Conservation (phyloP, 176 grass and related monocot genomes). For the Cenchrus purpureus region DNA sequence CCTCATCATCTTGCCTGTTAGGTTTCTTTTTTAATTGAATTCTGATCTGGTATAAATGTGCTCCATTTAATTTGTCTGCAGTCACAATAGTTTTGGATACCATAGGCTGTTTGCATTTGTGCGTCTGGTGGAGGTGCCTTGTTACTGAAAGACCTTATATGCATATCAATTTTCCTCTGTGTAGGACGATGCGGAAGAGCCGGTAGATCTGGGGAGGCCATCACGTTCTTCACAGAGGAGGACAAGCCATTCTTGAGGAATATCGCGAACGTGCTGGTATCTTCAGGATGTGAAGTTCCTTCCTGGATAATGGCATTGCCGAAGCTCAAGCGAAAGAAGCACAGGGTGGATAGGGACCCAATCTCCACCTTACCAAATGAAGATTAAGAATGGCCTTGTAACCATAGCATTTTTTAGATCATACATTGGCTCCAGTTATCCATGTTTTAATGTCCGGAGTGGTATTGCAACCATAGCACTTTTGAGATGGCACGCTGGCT, state of each 20-base stretch:
- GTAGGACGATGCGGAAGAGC: conserved; percentile 87
- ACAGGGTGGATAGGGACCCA: conserved; percentile 68
- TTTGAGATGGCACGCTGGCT: conserved; percentile 40
- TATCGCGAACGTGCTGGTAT: conserved; percentile 81
- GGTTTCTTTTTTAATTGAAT: background rate
- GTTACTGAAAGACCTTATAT: background rate
- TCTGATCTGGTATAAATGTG: background rate
- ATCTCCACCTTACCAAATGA: conserved; percentile 62
- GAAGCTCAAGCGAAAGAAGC: conserved; percentile 87
- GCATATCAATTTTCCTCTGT: background rate
- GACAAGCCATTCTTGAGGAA: conserved; percentile 92
- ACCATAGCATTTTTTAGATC: conserved; percentile 21
- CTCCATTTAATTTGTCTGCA: background rate
- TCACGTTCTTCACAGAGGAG: conserved; percentile 93
- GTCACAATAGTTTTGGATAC: background rate
- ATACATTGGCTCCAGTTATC: conserved; percentile 38
- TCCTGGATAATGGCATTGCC: conserved; percentile 84
- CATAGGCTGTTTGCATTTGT: background rate
- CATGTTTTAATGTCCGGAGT: conserved; percentile 28
- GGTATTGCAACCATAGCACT: conserved; percentile 3
- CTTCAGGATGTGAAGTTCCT: conserved; percentile 87
- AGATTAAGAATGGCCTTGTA: conserved; percentile 30
- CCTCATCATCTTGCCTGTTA: background rate
- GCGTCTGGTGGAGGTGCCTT: background rate
- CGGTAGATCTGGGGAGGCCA: conserved; percentile 78